Evolutionary conservation across 345 rosid species (phyloP).

Genomic region (Corchorus capsularis): DNA sequence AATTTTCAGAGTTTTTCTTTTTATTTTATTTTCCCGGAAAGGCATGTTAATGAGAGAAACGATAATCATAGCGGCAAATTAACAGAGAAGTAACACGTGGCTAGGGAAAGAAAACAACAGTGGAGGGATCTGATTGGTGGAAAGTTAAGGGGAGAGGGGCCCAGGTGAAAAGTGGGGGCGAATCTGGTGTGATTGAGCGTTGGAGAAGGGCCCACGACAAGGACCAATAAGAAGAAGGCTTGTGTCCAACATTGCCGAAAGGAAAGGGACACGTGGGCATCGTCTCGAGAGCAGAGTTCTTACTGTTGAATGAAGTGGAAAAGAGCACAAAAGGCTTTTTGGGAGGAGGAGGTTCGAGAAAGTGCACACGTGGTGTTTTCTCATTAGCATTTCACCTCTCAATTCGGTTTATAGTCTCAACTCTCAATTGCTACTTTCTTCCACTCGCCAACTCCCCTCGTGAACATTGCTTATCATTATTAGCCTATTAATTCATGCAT

Average conservation of each 20-base stretch:
- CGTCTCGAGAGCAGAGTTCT: not conserved
- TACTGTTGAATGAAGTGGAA: slow-evolving; percentile 1
- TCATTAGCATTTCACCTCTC: slow-evolving; percentile 10
- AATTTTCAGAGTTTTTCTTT: not conserved
- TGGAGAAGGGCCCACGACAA: not conserved
- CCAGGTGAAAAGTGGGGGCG: slow-evolving; percentile 1
- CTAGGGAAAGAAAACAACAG: slow-evolving; percentile 31
- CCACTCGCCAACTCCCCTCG: slow-evolving; percentile 11
- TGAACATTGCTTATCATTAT: not conserved
- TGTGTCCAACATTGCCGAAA: slow-evolving; percentile 23
- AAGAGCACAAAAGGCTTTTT: not conserved
- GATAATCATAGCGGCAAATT: slow-evolving; percentile 27
- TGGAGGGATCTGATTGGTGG: slow-evolving; percentile 23
- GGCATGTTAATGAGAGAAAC: not conserved
- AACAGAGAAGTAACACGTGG: slow-evolving; percentile 50
- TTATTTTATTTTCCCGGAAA: slow-evolving; percentile 3
- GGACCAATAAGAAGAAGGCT: not conserved
- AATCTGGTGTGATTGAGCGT: not conserved
- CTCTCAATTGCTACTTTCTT: not conserved
- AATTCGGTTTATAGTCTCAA: not conserved
- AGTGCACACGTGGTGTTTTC: slow-evolving; percentile 32
- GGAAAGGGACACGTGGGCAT: slow-evolving; percentile 32
- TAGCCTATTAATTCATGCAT: no score
- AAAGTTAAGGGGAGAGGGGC: slow-evolving; percentile 30
- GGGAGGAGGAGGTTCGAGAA: slow-evolving; percentile 35